Base-by-base conservation (phyloP, 129 eudicot species). In the Artemisia argyi region DNA sequence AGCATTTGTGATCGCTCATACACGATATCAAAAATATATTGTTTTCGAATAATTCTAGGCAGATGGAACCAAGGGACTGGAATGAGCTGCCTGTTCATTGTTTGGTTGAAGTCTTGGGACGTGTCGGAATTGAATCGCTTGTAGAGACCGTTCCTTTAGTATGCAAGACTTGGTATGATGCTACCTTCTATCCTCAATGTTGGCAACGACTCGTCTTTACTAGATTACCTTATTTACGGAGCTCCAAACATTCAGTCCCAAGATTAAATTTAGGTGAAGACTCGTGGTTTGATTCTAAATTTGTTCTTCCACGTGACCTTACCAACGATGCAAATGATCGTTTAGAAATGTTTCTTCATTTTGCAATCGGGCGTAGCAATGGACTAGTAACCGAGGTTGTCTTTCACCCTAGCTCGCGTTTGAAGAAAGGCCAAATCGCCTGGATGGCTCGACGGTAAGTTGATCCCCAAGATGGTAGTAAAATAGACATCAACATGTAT, bases 151-250 rank as follows among this genome's bases (percentile, higher is more conserved):
- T 65, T 55, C 79, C 79, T 47, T 65, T 54, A 14, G 72, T 75
- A 0, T 75, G 79, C 79, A 75, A 65, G 65, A 54, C 73, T 19
- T 75, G 79, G 79, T 54, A 65, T 24, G n/a, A 54, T 19, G 79
- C 73, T 30, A 65, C 79, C 3, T 68, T 65, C 24, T 26, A 65
- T 39, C 73, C 79, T 39, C 73, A 64, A 18, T 75, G 73, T 7
- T 75, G 79, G 79, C 48, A 75, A 65, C 51, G 11, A 30, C 72
- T 75, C 18, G 24, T 65, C 28, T 65, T 75, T 42, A 46, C 56
- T 10, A 73, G 49, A 47, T 56, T 58, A 10, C 76, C 58, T 11
- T 47, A 20, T 47, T 12, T 59, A 46, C 60, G 46, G 6, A 46
- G 35, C 47, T 16, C 24, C 59, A 59, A 61, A 47, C n/a, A 10